Conservation (phyloP, 768 basidiomycete genomes). For the Trametes sanguinea region DNA sequence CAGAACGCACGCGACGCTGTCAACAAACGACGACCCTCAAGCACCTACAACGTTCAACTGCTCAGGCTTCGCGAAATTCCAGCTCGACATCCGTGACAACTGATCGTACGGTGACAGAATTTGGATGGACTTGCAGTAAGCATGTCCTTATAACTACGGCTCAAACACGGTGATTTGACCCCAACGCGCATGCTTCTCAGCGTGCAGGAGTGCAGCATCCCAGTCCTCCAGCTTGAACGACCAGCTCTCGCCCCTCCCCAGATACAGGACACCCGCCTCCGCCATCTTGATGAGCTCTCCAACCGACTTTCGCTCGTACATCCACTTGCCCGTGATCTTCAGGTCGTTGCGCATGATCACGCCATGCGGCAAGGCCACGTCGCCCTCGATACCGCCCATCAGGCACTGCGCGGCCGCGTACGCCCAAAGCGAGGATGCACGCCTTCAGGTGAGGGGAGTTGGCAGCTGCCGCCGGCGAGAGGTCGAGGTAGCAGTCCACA, state of each 20-base stretch:
- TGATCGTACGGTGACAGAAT: too few species aligned
- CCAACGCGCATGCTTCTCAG: background rate
- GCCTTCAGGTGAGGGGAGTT: background rate
- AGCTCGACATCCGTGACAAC: too few species aligned
- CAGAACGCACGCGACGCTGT: too few species aligned
- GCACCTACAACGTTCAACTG: too few species aligned
- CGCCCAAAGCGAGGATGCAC: background rate
- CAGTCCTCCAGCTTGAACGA: constrained; percentile 3
- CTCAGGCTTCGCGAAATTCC: too few species aligned
- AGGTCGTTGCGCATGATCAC: background rate
- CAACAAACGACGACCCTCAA: too few species aligned
- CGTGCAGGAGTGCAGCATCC: background rate
- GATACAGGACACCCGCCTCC: background rate
- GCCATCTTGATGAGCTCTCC: background rate
- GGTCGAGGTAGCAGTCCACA: background rate
- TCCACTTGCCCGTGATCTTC: background rate
- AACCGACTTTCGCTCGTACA: background rate
- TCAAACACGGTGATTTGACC: background rate
- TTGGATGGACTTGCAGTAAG: too few species aligned
- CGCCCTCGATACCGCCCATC: background rate
- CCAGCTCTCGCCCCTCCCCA: background rate
- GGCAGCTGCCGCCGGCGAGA: background rate
- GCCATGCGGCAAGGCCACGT: background rate
- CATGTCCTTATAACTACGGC: background rate
- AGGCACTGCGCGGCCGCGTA: background rate